Base-by-base conservation (phyloP, 73 alveolate genomes). In the Paramecium caudatum region DNA sequence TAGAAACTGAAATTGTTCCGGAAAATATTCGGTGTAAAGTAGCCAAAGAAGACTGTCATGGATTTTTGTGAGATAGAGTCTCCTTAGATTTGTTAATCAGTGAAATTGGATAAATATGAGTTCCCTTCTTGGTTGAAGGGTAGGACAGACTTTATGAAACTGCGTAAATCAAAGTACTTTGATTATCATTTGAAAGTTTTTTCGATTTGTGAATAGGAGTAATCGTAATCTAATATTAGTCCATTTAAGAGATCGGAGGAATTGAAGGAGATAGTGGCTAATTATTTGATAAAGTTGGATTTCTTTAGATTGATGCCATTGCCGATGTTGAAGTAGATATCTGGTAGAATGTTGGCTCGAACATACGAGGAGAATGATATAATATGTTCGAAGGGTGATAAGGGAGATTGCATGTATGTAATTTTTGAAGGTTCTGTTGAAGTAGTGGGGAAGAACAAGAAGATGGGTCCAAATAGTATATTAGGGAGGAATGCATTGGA, bases 201-300 rank as follows among this genome's bases (percentile, higher is more conserved):
- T 19, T 86, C 93, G 15, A 86, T 86, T 5, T 86, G 93, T 36
- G 84, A 86, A 41, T 47, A 47, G 48, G 93, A 86, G 61, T 55
- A 65, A 36, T 10, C 19, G 16, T 33, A 3, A 4, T 0, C 27
- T 10, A 32, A 65, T 32, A 10, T 30, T 25, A 65, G 83, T 65
- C 49, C 87, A 13, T 74, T 74, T 23, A 74, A 74, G 39, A n/a
- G 88, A 17, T 39, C 69, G 10, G 88, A 74, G 0, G 62, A 74
- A 8, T 39, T 27, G 12, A 74, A 74, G 43, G 88, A 74, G 43
- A 16, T 74, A 3, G 47, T 74, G 36, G 88, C 68, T 6, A 45
- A 74, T 45, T 74, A 74, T 74, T 45, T 74, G 34, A 47, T 10
- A 27, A 74, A 74, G 25, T 13, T 74, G 19, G 68, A 19, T 23